Evolutionary conservation across 1,284 basidiomycete species (phyloP), one percentile per base, ranked within the genome.

Genomic region (Puccinia hordei): DNA sequence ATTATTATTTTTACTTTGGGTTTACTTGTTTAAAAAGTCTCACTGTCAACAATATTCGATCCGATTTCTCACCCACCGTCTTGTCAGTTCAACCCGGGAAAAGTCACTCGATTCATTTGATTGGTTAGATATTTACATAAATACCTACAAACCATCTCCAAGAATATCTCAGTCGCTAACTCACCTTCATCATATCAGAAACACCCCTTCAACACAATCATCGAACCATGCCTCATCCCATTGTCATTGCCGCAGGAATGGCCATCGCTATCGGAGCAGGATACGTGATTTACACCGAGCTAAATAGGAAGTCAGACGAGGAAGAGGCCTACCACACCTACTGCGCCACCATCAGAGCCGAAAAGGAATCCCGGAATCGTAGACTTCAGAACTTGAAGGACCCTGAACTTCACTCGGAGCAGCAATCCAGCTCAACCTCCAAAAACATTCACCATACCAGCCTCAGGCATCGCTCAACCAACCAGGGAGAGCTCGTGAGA

Each of bases 221-320:
- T 6, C 24, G 2, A 51, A 49, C 19, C 69, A 72, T 72, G 69
- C 69, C 69, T 24, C 46, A 57, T 55, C 69, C 69, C 27, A 53
- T 72, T 49, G 19, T 72, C 30, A 53, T 72, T 41, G 69, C 69
- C 19, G 69, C 69, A 8, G 69, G 69, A n/a, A 57, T 72, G 69
- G 69, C 53, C 19, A 72, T 72, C 69, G 24, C 53, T 49, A 30
- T 51, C 27, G 69, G 69, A 17, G 49, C 69, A 35, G 69, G 69
- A 53, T 72, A 72, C 27, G 49, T 72, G 2, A 55, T 72, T 35
- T 51, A 53, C 49, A 53, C 27, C 24, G 69, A 72, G 53, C 53
- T 72, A 15, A 72, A 53, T 19, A 15, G n/a, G 2, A 53, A 51
- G 22, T 72, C 69, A 30, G 53, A 72, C 19, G 69, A 72, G 69